phyloP scores from a whole-genome alignment of 1,284 basidiomycete species.

The Leccinum brunneo-olivaceum region DNA sequence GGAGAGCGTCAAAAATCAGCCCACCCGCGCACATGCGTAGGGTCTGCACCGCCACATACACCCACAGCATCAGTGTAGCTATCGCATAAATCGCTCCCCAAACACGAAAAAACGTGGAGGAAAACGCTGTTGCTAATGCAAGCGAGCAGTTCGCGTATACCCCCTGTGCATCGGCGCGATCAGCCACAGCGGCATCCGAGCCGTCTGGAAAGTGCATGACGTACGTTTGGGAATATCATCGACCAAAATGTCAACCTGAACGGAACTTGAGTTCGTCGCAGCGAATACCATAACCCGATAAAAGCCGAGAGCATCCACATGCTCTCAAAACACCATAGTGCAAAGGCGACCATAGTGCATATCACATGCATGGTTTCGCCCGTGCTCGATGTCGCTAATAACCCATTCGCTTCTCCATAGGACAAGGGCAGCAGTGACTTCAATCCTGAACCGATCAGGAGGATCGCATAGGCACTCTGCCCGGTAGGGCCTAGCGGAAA shows the following conservation, averaged over 20 bases:
- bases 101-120: slow-evolving; percentile 46
- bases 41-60: slow-evolving; percentile 42
- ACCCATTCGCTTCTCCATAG: slow-evolving; percentile 19
- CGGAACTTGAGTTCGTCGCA: slow-evolving; percentile 34
- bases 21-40: slow-evolving; percentile 34
- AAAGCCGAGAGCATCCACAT: slow-evolving; percentile 50
- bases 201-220: slow-evolving; percentile 15
- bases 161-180: slow-evolving; percentile 32
- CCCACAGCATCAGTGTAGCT: slow-evolving; percentile 51
- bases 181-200: neutral
- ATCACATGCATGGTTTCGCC: slow-evolving; percentile 39
- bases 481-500: slow-evolving; percentile 53
- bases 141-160: slow-evolving; percentile 64
- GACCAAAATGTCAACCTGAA: slow-evolving; percentile 54
- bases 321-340: slow-evolving; percentile 47
- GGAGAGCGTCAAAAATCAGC: slow-evolving; percentile 41
- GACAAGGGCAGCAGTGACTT: slow-evolving; percentile 31
- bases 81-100: slow-evolving; percentile 50
- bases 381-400: slow-evolving; percentile 25
- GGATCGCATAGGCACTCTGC: slow-evolving; percentile 48
- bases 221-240: slow-evolving; percentile 55
- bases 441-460: slow-evolving; percentile 41
- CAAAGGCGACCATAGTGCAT: slow-evolving; percentile 41
- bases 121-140: slow-evolving; percentile 43
- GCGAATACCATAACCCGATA: slow-evolving; percentile 37